Evolutionary conservation across 78 protist species (phyloP), one percentile per base, ranked within the genome.

Genomic region (Emiliania huxleyi): DNA sequence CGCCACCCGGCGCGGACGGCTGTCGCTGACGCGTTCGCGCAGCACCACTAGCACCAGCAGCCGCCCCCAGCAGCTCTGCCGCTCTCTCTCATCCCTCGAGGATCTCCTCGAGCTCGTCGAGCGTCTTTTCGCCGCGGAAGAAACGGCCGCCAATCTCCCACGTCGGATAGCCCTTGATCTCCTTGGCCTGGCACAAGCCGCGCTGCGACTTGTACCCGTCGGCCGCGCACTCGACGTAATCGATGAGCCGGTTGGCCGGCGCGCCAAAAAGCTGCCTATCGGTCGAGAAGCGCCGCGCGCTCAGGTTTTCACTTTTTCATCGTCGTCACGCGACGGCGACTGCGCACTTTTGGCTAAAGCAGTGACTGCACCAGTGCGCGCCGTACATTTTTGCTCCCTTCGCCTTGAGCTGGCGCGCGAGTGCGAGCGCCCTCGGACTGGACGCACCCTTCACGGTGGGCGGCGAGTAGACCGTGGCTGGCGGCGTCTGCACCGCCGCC

Each of bases 311-410:
- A n/a, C n/a, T n/a, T n/a, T n/a, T n/a, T n/a, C n/a, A n/a, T n/a
- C n/a, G n/a, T n/a, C n/a, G n/a, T n/a, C n/a, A n/a, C n/a, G n/a
- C n/a, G n/a, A n/a, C n/a, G n/a, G n/a, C n/a, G n/a, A n/a, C n/a
- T 55, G 25, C 26, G 23, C 22, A 11, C 48, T 62, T 55, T 62
- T 88, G 91, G 2, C 15, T 5, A 44, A 1, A 49, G 81, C 91
- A 88, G 37, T 88, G 71, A 3, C 81, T 42, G 81, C 91, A 88
- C 91, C 91, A 88, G n/a, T 88, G 56, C 35, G 91, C 91, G 49
- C 91, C 91, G 45, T 56, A 88, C 69, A 88, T n/a, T 35, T 33
- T 29, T 1, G 91, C 91, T 42, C 91, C 91, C 44, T 33, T 48
- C 73, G 69, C 42, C n/a, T 52, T 46, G 12, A 87, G 73, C 44